phyloP scores from a whole-genome alignment of 1,284 basidiomycete genomes.

The Rhodotorula sp. region DNA sequence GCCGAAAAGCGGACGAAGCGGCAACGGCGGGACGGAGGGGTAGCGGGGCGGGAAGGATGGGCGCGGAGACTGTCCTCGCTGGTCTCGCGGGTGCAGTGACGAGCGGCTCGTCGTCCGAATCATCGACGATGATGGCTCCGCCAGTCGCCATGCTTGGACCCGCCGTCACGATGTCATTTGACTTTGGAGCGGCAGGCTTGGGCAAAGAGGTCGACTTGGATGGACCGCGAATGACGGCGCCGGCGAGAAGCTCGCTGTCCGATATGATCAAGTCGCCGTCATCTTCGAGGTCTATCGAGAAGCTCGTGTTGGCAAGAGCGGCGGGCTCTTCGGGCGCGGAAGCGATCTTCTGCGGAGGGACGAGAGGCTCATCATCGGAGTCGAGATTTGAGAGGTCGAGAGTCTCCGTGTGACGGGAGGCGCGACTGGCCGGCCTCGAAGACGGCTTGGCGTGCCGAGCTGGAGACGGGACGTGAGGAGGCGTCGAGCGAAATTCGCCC shows the following conservation, averaged over 20 bases:
- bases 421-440: neutral
- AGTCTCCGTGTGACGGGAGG: neutral
- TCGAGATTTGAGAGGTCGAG: constrained; percentile 6
- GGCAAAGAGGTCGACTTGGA: neutral
- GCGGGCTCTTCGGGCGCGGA: neutral
- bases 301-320: neutral
- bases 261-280: constrained; percentile 21
- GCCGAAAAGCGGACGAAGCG: neutral
- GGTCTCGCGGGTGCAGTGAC: no score
- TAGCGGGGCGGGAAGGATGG: neutral
- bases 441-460: neutral
- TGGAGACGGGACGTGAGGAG: neutral
- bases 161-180: neutral
- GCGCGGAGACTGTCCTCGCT: neutral
- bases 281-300: constrained; percentile 15
- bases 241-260: constrained; percentile 28
- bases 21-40: neutral
- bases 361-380: constrained; percentile 2
- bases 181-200: neutral
- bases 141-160: neutral
- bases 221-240: constrained; percentile 20
- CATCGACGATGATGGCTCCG: constrained; percentile 8
- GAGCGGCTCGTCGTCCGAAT: constrained; percentile 22
- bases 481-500: neutral
- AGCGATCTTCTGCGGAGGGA: neutral